Evolutionary conservation across 2,329 filamentous ascomycete genomes (phyloP), one percentile per base, ranked within the genome.

Genomic region (Diaporthe ampelina): DNA sequence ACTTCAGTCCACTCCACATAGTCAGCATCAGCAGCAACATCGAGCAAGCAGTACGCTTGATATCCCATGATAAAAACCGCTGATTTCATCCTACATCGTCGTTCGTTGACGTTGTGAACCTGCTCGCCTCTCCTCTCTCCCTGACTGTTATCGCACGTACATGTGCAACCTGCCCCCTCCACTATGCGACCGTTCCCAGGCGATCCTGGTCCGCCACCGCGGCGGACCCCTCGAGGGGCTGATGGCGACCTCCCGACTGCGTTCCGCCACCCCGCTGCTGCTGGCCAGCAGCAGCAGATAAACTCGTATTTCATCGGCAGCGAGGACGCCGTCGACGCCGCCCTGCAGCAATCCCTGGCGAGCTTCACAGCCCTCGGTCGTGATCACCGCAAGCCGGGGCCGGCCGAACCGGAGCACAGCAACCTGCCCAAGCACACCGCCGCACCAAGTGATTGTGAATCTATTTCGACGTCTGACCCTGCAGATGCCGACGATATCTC

Each of bases 301-400:
- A 71, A 67, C 13, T 88, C 86, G 70, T 89, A 87, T 76, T 85
- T 88, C 76, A 79, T 90, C 67, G 85, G 85, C 77, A 86, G 88
- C 77, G 88, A 89, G 79, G 84, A 86, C 59, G 81, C 84, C 15
- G 81, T 89, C 75, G 85, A 87, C 76, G 81, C 83, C 24, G 82
- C 84, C 59, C 78, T 83, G 68, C 79, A 82, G 56, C 80, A 81
- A 21, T 77, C 81, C 40, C 54, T 71, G 48, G 29, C 76, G 43
- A 77, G 79, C 74, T 76, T 81, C 58, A 77, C 77, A 68, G 73
- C 73, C 75, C 79, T 77, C 59, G 77, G 78, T 69, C 81, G 80
- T 73, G 84, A 85, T 61, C 72, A 80, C 26, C 79, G 80, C 43
- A 86, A 84, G 76, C 35, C 65, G 40, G 68, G 35, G 26, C 29